phyloP scores from a whole-genome alignment of 1,284 basidiomycete genomes.

The Cystobasidiaceae sp. region DNA sequence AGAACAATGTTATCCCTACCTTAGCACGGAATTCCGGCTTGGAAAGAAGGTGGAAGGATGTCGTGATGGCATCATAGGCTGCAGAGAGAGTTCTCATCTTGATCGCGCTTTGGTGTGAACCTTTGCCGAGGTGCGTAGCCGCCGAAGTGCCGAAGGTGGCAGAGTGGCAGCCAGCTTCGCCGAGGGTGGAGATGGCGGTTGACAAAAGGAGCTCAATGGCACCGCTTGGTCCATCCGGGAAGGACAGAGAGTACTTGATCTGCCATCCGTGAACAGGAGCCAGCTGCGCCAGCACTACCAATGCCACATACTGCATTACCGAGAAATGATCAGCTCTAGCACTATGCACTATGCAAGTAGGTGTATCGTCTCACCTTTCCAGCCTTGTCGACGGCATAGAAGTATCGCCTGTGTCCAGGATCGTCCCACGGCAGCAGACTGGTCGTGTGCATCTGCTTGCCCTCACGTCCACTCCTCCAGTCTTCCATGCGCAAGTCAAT shows the following conservation, averaged over 20 bases:
- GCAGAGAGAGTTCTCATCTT: conserved; percentile 49
- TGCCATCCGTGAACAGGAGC: conserved; percentile 55
- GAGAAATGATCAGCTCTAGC: not conserved
- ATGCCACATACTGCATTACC: conserved; percentile 46
- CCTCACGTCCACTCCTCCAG: conserved; percentile 52
- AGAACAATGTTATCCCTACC: not conserved
- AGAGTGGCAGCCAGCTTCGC: conserved; percentile 50
- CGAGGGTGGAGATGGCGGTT: conserved; percentile 52
- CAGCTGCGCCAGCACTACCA: conserved; percentile 57
- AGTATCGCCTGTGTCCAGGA: conserved; percentile 55
- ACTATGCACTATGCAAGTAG: not conserved
- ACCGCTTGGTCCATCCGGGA: conserved; percentile 54
- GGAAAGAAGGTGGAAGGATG: conserved; percentile 49
- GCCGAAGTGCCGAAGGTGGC: conserved; percentile 49
- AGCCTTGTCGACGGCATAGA: conserved; percentile 52
- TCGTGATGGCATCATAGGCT: conserved; percentile 52
- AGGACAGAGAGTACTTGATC: conserved; percentile 59
- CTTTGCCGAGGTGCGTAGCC: conserved; percentile 10
- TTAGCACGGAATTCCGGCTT: conserved; percentile 54
- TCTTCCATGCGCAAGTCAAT: conserved; percentile 52
- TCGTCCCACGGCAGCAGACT: conserved; percentile 56
- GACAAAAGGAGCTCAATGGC: conserved; percentile 53
- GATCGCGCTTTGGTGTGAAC: conserved; percentile 2
- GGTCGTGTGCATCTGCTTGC: conserved; percentile 57
- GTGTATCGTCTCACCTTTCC: conserved; percentile 48